Base-by-base conservation (phyloP, 2,329 filamentous ascomycete genomes). In the Didymella exigua region DNA sequence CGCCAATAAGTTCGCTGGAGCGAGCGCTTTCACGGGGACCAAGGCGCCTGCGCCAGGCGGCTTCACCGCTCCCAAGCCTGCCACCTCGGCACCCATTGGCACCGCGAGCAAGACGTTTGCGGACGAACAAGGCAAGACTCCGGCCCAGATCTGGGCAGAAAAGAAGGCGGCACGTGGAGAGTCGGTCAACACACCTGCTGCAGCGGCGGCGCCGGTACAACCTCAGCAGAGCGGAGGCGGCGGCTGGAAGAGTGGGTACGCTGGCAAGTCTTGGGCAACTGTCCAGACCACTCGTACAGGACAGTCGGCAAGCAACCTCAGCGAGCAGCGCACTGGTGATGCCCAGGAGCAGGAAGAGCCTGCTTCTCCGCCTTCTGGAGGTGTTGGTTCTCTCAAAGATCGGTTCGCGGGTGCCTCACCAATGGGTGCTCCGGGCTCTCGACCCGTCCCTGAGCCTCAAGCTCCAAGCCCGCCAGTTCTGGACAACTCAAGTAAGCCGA, bases 81-180 rank as follows among this genome's bases (percentile, higher is more conserved):
- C 86, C 24, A 73, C 85, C 21, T 77, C 86, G 18, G 80, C 84
- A 3, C 86, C 89, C 5, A 82, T 96, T 23, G 92, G 91, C 23
- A 83, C 86, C 61, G 92, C 93, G 31, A 96, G 91, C 77, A 88
- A 91, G 69, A 96, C 92, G 0, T 99, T 98, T 79, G 95, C 95
- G 14, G 93, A 97, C 63, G 82, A 96, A 74, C 93, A 90, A 60
- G 95, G 95, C 59, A 99, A 98, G 81, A 98, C 95, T 5, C 95
- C 95, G 6, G 93, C 95, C 26, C 95, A 99, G 75, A 79, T 96
- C 30, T 99, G 95, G 95, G 93, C 93, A 0, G 95, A 99, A 80
- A 96, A 93, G 80, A 98, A 98, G 80, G 93, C 90, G 31, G 88
- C 87, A 57, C 87, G 95, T 73, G 83, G 88, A 54, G 86, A 84